These are phyloP conservation scores for Leishmania lainsoni DNA, from an alignment of 208 protist genomes.

Conservation along the genomic window DNA sequence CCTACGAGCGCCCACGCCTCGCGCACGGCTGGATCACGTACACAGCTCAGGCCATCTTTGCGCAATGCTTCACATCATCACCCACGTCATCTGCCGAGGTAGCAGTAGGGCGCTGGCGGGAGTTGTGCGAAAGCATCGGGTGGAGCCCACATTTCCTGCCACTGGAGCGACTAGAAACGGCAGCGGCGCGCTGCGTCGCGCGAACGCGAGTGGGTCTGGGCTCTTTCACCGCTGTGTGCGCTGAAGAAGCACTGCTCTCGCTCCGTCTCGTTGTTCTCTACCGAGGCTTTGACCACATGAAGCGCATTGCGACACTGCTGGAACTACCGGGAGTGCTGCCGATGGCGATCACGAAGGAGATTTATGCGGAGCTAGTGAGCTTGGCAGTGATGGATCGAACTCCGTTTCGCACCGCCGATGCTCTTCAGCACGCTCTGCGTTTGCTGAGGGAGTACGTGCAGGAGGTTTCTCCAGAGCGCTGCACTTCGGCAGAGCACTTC, in stretches of 20 bases:
- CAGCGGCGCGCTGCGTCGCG: conserved; percentile 37
- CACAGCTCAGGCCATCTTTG: conserved; percentile 49
- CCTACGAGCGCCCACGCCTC: conserved; percentile 29
- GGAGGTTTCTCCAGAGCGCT: conserved; percentile 39
- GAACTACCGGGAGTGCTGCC: conserved; percentile 27
- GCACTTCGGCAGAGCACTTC: conserved; percentile 37
- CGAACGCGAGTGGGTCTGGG: conserved; percentile 20
- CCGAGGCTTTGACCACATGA: conserved; percentile 62
- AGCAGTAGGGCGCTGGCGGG: conserved; percentile 35
- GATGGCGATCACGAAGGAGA: conserved; percentile 37
- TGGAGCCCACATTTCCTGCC: conserved; percentile 65
- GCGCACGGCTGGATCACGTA: conserved; percentile 41
- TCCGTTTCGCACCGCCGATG: conserved; percentile 31
- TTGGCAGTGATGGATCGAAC: conserved; percentile 68
- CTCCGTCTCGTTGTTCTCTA: conserved; percentile 64
- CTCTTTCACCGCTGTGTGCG: conserved; percentile 18
- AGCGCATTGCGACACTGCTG: conserved; percentile 45
- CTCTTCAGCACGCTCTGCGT: conserved; percentile 24
- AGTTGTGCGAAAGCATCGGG: conserved; percentile 53
- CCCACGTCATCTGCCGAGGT: conserved; percentile 15
- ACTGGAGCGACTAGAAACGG: conserved; percentile 32
- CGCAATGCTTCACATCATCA: conserved; percentile 34
- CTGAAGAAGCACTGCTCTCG: conserved; percentile 51
- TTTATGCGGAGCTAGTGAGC: conserved; percentile 71
- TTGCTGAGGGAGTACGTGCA: conserved; percentile 34